Evolutionary conservation across 2,329 filamentous ascomycete species (phyloP), one percentile per base, ranked within the genome.

Genomic region (Nigrospora osmanthi): DNA sequence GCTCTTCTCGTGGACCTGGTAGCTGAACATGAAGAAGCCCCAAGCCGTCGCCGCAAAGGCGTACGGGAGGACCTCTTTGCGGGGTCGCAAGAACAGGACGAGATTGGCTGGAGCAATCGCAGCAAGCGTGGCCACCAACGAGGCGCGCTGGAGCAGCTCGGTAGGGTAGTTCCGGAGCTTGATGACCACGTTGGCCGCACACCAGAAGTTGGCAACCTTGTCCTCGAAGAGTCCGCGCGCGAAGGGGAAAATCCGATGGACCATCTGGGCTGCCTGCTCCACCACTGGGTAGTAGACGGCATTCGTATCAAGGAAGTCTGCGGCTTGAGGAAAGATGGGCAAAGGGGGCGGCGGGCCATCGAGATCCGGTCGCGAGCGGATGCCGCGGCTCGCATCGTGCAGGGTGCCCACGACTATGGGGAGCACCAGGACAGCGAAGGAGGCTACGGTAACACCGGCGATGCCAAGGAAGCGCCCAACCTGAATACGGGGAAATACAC

Each of bases 191-290:
- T 97, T 94, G 45, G 91, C 74, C 5, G 89, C 85, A 61, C 93
- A 98, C 93, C 93, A 98, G 58, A 96, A 85, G 61, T 98, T 98
- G 58, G 93, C 93, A 16, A 98, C 94, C 66, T 98, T 98, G 70
- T 97, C 93, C 67, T 98, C 94, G 58, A 97, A 98, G 7, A 98
- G 70, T 4, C 93, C 93, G n/a, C 93, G 82, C 1, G 90, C 82
- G 60, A 98, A 96, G 1, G 94, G 93, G 57, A 98, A 97, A 46
- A 97, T 78, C n/a, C 93, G 85, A 62, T 96, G 88, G 11, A 96
- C 68, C 55, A 89, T 79, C 65, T 98, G 94, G 0, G 83, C 72
- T 33, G 94, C 57, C 62, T 95, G 89, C 58, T 93, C 80, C 5
- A 90, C 58, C 12, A 87, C 63, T 1, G 88, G 83, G 58, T 88